These are phyloP conservation scores for Dothideomycetes sp. DNA, from an alignment of 2,329 filamentous ascomycete genomes.

Conservation along the genomic window DNA sequence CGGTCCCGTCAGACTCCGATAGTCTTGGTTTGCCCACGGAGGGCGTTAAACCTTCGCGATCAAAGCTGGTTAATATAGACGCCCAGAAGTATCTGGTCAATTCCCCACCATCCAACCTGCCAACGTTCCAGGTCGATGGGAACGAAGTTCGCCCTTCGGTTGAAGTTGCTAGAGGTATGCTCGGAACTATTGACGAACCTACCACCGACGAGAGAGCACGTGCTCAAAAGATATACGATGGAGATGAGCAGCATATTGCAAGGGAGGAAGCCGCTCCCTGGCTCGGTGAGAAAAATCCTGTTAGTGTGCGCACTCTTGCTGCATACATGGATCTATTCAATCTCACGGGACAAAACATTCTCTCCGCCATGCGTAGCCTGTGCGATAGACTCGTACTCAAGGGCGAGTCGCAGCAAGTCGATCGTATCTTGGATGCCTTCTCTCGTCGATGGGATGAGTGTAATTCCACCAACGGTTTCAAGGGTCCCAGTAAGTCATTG, in stretches of 20 bases:
- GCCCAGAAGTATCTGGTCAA: background rate
- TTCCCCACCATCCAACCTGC: background rate
- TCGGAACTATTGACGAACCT: slow-evolving; percentile 30
- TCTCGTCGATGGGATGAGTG: slow-evolving; percentile 87
- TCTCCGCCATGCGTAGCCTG: slow-evolving; percentile 67
- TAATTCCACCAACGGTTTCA: slow-evolving; percentile 90
- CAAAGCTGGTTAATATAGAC: no score
- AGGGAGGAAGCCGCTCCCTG: slow-evolving; percentile 76
- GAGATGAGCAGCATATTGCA: slow-evolving; percentile 69
- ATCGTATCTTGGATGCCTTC: slow-evolving; percentile 84
- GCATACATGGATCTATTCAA: slow-evolving; percentile 94
- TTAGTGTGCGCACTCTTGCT: slow-evolving; percentile 46
- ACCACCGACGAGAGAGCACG: slow-evolving; percentile 64
- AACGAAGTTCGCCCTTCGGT: slow-evolving; percentile 27
- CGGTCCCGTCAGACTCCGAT: no score
- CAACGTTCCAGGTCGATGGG: slow-evolving; percentile 39
- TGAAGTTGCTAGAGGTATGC: slow-evolving; percentile 11
- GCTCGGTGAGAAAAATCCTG: slow-evolving; percentile 62
- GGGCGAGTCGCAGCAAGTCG: slow-evolving; percentile 93
- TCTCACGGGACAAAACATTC: slow-evolving; percentile 70
- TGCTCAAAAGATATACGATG: slow-evolving; percentile 75
- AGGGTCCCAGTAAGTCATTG: slow-evolving; percentile 58
- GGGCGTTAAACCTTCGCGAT: background rate
- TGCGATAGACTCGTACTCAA: slow-evolving; percentile 75
- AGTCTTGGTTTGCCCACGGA: slow-evolving; percentile 5